Conservation (phyloP, 148 eudicot genomes). For the Polygonum maritimum region DNA sequence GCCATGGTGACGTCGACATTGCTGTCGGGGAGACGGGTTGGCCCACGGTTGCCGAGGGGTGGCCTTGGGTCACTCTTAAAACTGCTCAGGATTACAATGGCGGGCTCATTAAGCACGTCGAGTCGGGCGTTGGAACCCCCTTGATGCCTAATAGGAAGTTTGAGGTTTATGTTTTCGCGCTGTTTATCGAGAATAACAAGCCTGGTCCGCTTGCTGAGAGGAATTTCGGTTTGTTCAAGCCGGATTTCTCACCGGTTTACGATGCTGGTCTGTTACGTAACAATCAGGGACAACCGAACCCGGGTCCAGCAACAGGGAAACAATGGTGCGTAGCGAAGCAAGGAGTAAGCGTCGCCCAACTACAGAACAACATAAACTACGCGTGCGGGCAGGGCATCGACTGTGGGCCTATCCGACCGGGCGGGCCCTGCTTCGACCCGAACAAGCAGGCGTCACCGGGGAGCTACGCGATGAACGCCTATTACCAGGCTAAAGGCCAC, state of each 20-base stretch:
- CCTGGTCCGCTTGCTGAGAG: constrained; percentile 41
- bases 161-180: constrained; percentile 43
- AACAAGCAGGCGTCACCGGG: constrained; percentile 29
- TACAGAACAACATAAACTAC: constrained; percentile 4
- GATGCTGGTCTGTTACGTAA: constrained; percentile 32
- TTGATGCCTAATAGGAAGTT: constrained; percentile 53
- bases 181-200: constrained; percentile 53
- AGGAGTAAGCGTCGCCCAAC: neutral
- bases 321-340: constrained; percentile 1
- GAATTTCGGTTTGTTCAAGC: constrained; percentile 52
- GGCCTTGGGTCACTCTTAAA: constrained; percentile 27
- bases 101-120: constrained; percentile 23
- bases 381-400: constrained; percentile 14
- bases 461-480: constrained; percentile 36
- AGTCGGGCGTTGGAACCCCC: constrained; percentile 46
- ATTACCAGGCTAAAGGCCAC: constrained; percentile 27
- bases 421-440: constrained; percentile 36
- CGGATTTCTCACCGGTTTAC: constrained; percentile 49
- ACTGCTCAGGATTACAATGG: constrained; percentile 43
- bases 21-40: constrained; percentile 73
- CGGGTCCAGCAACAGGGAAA: neutral
- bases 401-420: constrained; percentile 29
- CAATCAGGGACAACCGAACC: neutral
- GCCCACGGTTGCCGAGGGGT: constrained; percentile 43
- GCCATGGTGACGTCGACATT: constrained; percentile 40